phyloP scores from a whole-genome alignment of 1,139 yeast genomes.

The Hyphopichia buzzinii region DNA sequence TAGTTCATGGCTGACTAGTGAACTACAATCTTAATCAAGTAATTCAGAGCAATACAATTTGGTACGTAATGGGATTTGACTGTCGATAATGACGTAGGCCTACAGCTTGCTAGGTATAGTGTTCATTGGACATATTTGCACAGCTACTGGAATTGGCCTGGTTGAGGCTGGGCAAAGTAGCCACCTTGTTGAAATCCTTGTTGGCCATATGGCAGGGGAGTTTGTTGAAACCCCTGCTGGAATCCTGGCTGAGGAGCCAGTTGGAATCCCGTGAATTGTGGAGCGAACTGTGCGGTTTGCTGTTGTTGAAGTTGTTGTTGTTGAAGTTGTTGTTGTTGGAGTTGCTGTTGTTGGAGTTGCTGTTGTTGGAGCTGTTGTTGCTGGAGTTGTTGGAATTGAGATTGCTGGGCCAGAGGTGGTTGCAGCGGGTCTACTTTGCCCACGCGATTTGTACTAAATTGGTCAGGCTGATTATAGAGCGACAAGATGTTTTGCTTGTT shows the following conservation, averaged over 20 bases:
- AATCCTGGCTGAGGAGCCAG: conserved; percentile 3
- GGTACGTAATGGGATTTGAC: too few relatives aligned
- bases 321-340: conserved; percentile 22
- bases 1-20: too few relatives aligned
- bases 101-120: too few relatives aligned
- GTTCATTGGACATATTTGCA: too few relatives aligned
- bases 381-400: conserved; percentile 14
- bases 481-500: conserved; percentile 42
- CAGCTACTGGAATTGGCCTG: not conserved
- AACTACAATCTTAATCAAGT: too few relatives aligned
- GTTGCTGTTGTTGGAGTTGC: conserved; percentile 16
- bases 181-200: conserved; percentile 1
- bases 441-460: conserved; percentile 25
- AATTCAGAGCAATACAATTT: too few relatives aligned
- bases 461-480: conserved; percentile 38
- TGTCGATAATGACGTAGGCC: too few relatives aligned
- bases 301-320: conserved; percentile 18
- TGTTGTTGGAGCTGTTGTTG: conserved; percentile 18
- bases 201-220: conserved; percentile 2
- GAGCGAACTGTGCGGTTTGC: conserved; percentile 6
- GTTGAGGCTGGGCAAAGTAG: not conserved
- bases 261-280: conserved; percentile 2
- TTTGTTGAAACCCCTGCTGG: conserved; percentile 6
- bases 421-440: conserved; percentile 11
- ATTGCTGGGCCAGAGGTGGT: conserved; percentile 8